phyloP scores from a whole-genome alignment of 768 basidiomycete genomes.

The Lactarius tabidus region DNA sequence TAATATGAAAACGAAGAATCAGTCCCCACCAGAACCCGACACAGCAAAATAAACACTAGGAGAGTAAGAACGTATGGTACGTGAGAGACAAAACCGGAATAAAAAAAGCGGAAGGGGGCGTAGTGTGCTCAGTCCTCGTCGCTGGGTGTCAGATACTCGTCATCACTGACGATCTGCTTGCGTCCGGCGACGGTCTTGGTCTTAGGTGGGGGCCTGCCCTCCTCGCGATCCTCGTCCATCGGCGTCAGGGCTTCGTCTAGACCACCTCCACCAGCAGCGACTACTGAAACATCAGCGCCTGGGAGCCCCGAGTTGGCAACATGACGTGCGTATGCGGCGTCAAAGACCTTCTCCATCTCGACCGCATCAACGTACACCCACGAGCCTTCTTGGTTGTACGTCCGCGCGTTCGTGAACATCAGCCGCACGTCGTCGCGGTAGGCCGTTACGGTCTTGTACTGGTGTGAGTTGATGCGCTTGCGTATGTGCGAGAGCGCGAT shows the following conservation, averaged over 20 bases:
- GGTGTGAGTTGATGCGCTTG: slow-evolving; percentile 60
- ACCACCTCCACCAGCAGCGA: slow-evolving; percentile 45
- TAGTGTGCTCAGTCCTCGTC: slow-evolving; percentile 53
- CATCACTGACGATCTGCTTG: slow-evolving; percentile 73
- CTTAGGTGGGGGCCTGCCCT: slow-evolving; percentile 59
- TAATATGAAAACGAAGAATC: not conserved
- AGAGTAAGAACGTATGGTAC: not conserved
- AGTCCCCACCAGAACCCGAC: slow-evolving; percentile 3
- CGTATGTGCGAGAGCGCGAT: slow-evolving; percentile 86
- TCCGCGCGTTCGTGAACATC: slow-evolving; percentile 92
- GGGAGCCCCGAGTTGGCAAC: slow-evolving; percentile 70
- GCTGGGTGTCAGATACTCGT: slow-evolving; percentile 60
- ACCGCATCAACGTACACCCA: slow-evolving; percentile 94
- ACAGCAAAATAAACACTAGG: not conserved
- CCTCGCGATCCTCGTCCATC: slow-evolving; percentile 59
- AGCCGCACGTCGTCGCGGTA: slow-evolving; percentile 80
- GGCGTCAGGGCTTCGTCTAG: slow-evolving; percentile 71
- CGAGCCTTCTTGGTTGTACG: slow-evolving; percentile 91
- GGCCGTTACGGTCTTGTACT: slow-evolving; percentile 69
- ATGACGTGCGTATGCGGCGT: slow-evolving; percentile 59
- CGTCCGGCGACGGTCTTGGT: slow-evolving; percentile 58
- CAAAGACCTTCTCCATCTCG: slow-evolving; percentile 89
- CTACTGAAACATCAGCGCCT: slow-evolving; percentile 51
- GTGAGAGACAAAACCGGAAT: slow-evolving; percentile 1
- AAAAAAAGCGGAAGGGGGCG: not conserved